These are phyloP conservation scores for Fusarium humuli DNA, from an alignment of 2,329 filamentous ascomycete species.

Conservation along the genomic window DNA sequence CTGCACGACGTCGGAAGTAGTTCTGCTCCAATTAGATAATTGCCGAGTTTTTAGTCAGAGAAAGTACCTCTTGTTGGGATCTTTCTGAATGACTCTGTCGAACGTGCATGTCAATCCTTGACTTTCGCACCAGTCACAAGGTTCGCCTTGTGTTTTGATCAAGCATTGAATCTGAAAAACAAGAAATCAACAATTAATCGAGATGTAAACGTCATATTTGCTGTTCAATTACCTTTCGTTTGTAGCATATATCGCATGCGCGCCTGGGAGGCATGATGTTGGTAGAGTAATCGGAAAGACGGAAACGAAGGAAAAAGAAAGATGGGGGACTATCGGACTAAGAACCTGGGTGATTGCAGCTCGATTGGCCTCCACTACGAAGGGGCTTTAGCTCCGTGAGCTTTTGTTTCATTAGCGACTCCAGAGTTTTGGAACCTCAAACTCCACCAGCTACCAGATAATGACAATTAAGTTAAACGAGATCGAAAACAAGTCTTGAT, in stretches of 20 bases:
- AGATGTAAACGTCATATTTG: background rate
- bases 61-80: slow-evolving; percentile 35
- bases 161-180: slow-evolving; percentile 39
- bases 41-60: background rate
- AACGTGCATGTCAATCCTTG: slow-evolving; percentile 41
- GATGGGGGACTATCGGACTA: background rate
- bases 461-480: background rate
- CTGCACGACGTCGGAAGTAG: slow-evolving; percentile 34
- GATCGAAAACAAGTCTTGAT: slow-evolving; percentile 1
- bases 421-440: background rate
- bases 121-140: slow-evolving; percentile 42
- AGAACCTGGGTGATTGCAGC: slow-evolving; percentile 3
- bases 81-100: slow-evolving; percentile 36
- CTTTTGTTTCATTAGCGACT: slow-evolving; percentile 3
- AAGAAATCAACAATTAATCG: background rate
- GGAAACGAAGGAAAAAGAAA: slow-evolving; percentile 11
- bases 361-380: background rate
- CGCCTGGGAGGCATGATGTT: slow-evolving; percentile 34
- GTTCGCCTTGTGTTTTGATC: slow-evolving; percentile 24
- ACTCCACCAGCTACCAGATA: background rate
- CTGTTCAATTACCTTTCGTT: slow-evolving; percentile 34
- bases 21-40: slow-evolving; percentile 4
- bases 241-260: slow-evolving; percentile 37
- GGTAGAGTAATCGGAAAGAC: slow-evolving; percentile 34
- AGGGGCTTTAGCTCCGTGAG: background rate